phyloP scores from a whole-genome alignment of 164 flowering plant species.

The Buxus sempervirens region DNA sequence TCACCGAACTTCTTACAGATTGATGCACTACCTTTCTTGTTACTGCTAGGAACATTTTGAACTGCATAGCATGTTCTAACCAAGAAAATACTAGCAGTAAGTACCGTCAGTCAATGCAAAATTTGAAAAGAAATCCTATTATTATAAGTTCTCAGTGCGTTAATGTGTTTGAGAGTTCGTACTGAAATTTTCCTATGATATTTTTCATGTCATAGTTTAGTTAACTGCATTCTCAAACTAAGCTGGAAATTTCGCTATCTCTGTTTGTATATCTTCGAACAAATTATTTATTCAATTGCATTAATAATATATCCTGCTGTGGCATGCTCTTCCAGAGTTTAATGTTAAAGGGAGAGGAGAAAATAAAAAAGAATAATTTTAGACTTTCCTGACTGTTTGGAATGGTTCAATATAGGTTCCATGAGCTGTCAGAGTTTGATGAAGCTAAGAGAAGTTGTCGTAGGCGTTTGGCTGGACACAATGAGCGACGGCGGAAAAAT shows the following conservation, averaged over 20 bases:
- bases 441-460: slow-evolving; percentile 82
- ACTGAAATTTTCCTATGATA: not conserved
- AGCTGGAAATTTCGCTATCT: not conserved
- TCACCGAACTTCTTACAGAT: too few relatives aligned
- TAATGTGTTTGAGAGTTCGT: not conserved
- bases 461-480: slow-evolving; percentile 87
- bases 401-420: slow-evolving; percentile 51
- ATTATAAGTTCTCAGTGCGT: not conserved
- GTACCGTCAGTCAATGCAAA: not conserved
- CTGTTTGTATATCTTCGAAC: not conserved
- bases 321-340: not conserved
- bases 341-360: not conserved
- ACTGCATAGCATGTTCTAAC: not conserved
- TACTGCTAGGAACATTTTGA: too few relatives aligned
- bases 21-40: too few relatives aligned
- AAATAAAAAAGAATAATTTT: not conserved
- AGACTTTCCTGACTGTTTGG: not conserved
- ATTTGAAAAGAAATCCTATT: too few relatives aligned
- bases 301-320: not conserved
- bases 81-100: not conserved
- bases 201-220: not conserved
- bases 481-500: slow-evolving; percentile 76
- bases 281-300: not conserved
- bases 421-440: slow-evolving; percentile 79
- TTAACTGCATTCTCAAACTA: not conserved